Evolutionary conservation across 1,284 basidiomycete species (phyloP).

Genomic region (Singerocomus rubriflavus): DNA sequence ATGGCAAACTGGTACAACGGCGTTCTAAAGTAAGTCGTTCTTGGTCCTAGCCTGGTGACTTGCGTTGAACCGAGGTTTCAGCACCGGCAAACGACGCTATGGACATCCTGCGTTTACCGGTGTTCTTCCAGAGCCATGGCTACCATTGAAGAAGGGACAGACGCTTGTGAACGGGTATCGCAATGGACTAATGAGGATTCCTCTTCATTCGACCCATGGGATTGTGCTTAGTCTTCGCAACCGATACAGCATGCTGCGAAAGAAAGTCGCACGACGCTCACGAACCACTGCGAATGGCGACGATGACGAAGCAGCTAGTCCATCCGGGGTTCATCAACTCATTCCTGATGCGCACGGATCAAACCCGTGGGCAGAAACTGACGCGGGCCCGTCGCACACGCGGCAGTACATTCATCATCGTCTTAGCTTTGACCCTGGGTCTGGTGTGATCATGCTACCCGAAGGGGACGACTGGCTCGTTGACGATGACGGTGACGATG

Average conservation of each 20-base stretch:
- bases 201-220: slow-evolving; percentile 50
- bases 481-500: slow-evolving; percentile 39
- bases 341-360: slow-evolving; percentile 21
- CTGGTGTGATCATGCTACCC: slow-evolving; percentile 81
- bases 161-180: slow-evolving; percentile 56
- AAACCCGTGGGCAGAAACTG: slow-evolving; percentile 57
- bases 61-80: slow-evolving; percentile 28
- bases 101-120: slow-evolving; percentile 90
- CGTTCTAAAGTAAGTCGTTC: slow-evolving; percentile 73
- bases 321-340: slow-evolving; percentile 13
- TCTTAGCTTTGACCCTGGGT: slow-evolving; percentile 74
- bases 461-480: slow-evolving; percentile 71
- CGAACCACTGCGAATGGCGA: slow-evolving; percentile 16
- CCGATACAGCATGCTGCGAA: slow-evolving; percentile 51
- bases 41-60: neutral
- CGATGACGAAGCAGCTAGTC: neutral
- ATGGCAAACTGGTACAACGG: slow-evolving; percentile 92
- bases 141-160: slow-evolving; percentile 80
- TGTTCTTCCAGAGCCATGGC: slow-evolving; percentile 86
- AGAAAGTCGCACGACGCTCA: slow-evolving; percentile 27
- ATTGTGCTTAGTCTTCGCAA: slow-evolving; percentile 75
- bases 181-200: slow-evolving; percentile 31
- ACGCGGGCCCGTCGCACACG: slow-evolving; percentile 21
- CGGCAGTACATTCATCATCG: slow-evolving; percentile 46
- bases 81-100: slow-evolving; percentile 83